These are phyloP conservation scores for Mariannaea sp. DNA, from an alignment of 2,329 filamentous ascomycete genomes.

Conservation along the genomic window DNA sequence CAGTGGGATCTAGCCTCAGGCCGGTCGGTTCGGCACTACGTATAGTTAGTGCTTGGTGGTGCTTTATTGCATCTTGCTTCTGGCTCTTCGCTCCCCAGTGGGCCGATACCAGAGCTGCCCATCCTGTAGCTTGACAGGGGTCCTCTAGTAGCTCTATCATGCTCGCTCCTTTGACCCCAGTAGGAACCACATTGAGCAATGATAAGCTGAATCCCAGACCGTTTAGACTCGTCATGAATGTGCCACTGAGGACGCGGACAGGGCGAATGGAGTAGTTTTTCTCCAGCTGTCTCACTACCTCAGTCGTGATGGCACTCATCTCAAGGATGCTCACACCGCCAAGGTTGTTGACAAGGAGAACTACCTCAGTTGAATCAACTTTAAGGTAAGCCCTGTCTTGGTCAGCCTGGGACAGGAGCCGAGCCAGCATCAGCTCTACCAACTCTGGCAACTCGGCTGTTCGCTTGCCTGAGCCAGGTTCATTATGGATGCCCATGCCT, in stretches of 20 bases:
- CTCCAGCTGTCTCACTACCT: slow-evolving; percentile 26
- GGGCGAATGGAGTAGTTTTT: slow-evolving; percentile 46
- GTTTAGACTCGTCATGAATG: slow-evolving; percentile 76
- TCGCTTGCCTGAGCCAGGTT: slow-evolving; percentile 18
- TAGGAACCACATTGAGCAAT: slow-evolving; percentile 13
- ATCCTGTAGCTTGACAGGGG: slow-evolving; percentile 6
- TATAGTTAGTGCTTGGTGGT: too few species aligned
- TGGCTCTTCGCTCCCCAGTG: not conserved
- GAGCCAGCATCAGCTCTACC: slow-evolving; percentile 56
- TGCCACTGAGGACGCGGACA: slow-evolving; percentile 48
- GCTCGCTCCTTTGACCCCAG: too few species aligned
- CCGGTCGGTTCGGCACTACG: not conserved
- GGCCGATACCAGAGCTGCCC: not conserved
- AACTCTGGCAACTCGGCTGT: not conserved
- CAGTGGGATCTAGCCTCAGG: not conserved
- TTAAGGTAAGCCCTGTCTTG: slow-evolving; percentile 37
- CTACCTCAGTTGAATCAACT: not conserved
- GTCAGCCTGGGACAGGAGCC: slow-evolving; percentile 43
- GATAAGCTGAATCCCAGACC: slow-evolving; percentile 73
- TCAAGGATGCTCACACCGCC: slow-evolving; percentile 29
- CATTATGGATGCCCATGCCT: slow-evolving; percentile 33
- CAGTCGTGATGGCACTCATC: slow-evolving; percentile 26
- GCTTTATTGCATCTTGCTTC: not conserved
- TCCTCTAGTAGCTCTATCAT: too few species aligned
- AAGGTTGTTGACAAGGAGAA: slow-evolving; percentile 31